Base-by-base conservation (phyloP, 352 stramenopile species). In the Blastocystis sp. region DNA sequence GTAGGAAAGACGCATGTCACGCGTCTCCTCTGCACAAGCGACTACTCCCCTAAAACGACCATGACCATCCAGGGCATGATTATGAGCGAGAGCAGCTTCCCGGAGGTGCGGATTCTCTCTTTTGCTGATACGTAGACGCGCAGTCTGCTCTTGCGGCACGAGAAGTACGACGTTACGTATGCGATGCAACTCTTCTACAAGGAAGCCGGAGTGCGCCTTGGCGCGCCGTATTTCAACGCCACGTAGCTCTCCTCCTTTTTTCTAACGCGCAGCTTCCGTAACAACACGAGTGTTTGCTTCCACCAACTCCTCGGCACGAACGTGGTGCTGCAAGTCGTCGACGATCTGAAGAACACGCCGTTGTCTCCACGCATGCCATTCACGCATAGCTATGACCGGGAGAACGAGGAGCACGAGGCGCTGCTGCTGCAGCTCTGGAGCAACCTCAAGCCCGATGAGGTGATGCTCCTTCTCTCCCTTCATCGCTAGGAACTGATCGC, bases 351-450 rank as follows among this genome's bases (percentile, higher is more conserved):
- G 40, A 28, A 62, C 38, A 59, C 65, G 34, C 48, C 48, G 6
- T 14, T 57, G 48, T 34, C 28, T 34, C 28, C 28, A 34, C 28
- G 28, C 28, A 34, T 34, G 28, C 28, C 28, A 34, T 57, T 57
- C 6, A 57, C 14, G 48, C 0, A 1, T 60, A 24, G 24, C 19
- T 81, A 14, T 24, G 68, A 78, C 40, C 59, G 62, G 2, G 10
- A 48, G 48, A 87, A 88, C 28, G n/a, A 40, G 2, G 78, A 88
- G 21, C 78, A 88, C 43, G 78, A 88, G 45, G 40, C 21, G n/a
- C 54, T 88, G 3, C 45, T 88, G 9, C 24, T 77, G 17, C 24
- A 76, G 34, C 28, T 88, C 43, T 88, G 78, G 78, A 34, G 11
- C 11, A 61, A 78, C 28, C 45, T 88, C 28, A 42, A 45, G 21